Evolutionary conservation across 169 alveolate species (phyloP).

Genomic region (Neospora caninum): DNA sequence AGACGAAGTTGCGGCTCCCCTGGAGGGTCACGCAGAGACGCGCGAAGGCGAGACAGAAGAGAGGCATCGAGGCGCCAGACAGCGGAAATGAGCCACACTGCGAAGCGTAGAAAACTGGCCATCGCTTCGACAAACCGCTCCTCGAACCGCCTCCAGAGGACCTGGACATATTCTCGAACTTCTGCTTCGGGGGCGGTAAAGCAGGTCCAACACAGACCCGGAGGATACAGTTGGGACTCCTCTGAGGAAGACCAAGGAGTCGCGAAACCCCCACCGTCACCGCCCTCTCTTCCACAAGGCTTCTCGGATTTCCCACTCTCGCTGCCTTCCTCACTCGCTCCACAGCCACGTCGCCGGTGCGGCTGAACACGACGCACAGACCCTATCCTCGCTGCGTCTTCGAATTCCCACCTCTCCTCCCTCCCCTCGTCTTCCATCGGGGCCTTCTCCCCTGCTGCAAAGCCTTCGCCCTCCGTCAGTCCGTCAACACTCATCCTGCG

Average conservation of each 20-base stretch:
- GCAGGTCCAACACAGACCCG: neutral
- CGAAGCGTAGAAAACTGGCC: slow-evolving; percentile 7
- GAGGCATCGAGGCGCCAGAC: neutral
- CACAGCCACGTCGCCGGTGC: neutral
- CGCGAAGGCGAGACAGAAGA: neutral
- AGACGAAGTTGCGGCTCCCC: neutral
- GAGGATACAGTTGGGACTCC: neutral
- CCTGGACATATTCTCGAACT: neutral
- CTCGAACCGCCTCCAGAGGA: slow-evolving; percentile 11
- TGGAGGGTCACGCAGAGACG: neutral
- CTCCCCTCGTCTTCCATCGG: neutral
- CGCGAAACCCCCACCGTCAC: neutral
- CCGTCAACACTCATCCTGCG: neutral
- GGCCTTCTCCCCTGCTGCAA: neutral
- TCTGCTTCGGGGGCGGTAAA: neutral
- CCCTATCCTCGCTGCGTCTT: neutral
- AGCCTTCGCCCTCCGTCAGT: neutral
- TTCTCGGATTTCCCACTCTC: neutral
- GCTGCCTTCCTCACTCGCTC: neutral
- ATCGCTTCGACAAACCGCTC: neutral
- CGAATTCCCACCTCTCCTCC: neutral
- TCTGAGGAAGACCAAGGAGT: neutral
- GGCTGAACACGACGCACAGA: neutral
- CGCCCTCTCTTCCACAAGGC: neutral
- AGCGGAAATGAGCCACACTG: neutral